Evolutionary conservation across 371 early-diverging fungal genomes (phyloP).

Genomic region (Lichtheimia corymbifera): DNA sequence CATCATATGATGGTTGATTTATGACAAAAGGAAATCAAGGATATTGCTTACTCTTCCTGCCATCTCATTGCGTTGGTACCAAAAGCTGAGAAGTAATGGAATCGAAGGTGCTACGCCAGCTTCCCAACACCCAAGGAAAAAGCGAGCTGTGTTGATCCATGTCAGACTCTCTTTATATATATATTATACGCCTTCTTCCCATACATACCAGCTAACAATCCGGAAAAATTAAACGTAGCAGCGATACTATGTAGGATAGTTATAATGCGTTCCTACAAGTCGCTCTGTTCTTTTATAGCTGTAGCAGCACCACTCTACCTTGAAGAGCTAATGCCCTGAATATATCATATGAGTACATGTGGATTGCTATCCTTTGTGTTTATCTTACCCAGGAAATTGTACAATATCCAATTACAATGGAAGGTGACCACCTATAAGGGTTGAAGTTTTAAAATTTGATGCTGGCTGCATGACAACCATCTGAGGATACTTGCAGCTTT

Average conservation of each 20-base stretch:
- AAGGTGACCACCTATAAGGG: neutral
- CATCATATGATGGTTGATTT: neutral
- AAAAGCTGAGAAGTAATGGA: conserved; percentile 11
- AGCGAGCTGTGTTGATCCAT: conserved; percentile 2
- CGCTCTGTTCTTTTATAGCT: too few species aligned
- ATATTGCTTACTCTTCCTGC: conserved; percentile 10
- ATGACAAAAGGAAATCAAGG: neutral
- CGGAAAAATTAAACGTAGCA: too few species aligned
- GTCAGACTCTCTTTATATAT: too few species aligned
- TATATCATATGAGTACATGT: too few species aligned
- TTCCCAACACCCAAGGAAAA: conserved; percentile 14
- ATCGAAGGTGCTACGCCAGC: conserved; percentile 13
- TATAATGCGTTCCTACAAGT: too few species aligned
- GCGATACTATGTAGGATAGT: too few species aligned
- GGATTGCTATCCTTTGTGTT: neutral
- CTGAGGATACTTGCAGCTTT: conserved; percentile 6
- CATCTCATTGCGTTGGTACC: conserved; percentile 19
- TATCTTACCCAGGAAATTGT: neutral
- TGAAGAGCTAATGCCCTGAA: too few species aligned
- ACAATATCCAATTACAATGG: neutral
- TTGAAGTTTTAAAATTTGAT: neutral
- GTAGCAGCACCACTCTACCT: too few species aligned
- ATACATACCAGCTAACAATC: too few species aligned
- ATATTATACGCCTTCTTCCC: too few species aligned
- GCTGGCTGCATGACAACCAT: neutral